Conservation (phyloP, 345 rosid species). For the Eutrema yunnanense region DNA sequence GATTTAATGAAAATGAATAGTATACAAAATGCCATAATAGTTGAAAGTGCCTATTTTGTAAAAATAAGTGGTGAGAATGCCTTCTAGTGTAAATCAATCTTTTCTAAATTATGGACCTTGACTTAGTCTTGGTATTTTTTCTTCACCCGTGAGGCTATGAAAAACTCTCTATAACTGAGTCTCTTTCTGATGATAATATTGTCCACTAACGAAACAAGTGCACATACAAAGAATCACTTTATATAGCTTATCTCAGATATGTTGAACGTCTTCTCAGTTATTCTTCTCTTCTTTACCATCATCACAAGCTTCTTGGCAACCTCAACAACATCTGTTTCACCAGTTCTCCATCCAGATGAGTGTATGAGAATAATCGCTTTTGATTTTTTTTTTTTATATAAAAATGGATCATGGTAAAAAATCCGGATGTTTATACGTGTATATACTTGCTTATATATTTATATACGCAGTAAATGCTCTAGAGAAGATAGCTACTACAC, state of each 20-base stretch:
- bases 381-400: background rate
- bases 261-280: background rate
- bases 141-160: background rate
- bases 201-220: background rate
- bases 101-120: background rate
- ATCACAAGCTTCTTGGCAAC: background rate
- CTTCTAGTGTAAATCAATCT: too few relatives aligned
- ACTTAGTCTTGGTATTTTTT: background rate
- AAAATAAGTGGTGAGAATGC: too few relatives aligned
- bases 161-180: background rate
- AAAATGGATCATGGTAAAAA: background rate
- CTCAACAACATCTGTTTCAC: background rate
- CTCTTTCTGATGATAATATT: background rate
- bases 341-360: conserved; percentile 7
- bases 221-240: background rate
- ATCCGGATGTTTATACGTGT: background rate
- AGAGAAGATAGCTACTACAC: conserved; percentile 2
- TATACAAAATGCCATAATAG: too few relatives aligned
- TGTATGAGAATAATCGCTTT: background rate
- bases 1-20: too few relatives aligned
- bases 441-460: background rate
- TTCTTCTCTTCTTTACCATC: conserved; percentile 4
- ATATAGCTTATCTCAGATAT: background rate
- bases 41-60: too few relatives aligned
- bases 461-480: background rate